phyloP scores from a whole-genome alignment of 257 asterid species.

The Perilla frutescens region DNA sequence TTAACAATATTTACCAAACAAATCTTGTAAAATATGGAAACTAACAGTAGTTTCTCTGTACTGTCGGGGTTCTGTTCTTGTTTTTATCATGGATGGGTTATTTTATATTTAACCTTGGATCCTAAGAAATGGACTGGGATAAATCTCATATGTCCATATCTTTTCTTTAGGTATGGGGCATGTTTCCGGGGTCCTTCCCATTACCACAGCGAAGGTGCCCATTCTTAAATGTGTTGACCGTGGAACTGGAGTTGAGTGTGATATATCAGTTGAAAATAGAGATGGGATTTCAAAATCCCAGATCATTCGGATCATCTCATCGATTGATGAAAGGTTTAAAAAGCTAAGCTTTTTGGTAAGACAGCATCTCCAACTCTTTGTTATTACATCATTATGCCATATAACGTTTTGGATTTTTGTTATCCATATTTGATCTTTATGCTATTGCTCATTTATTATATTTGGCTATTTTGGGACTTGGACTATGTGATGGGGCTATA shows the following conservation, averaged over 20 bases:
- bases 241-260: slow-evolving; percentile 97
- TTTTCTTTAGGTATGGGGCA: slow-evolving; percentile 72
- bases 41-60: neutral
- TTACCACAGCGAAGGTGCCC: slow-evolving; percentile 91
- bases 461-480: slow-evolving; percentile 2
- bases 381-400: slow-evolving; percentile 20
- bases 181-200: slow-evolving; percentile 77
- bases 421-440: slow-evolving; percentile 21
- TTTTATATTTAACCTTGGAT: neutral
- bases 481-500: slow-evolving; percentile 1
- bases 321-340: slow-evolving; percentile 86
- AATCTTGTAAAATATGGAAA: slow-evolving; percentile 17
- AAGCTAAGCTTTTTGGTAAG: slow-evolving; percentile 93
- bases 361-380: slow-evolving; percentile 23
- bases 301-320: slow-evolving; percentile 67
- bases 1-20: neutral
- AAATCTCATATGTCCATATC: slow-evolving; percentile 38
- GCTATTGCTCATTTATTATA: neutral
- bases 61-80: neutral
- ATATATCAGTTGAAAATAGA: slow-evolving; percentile 90
- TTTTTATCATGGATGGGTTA: neutral
- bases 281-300: slow-evolving; percentile 88
- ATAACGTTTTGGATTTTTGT: slow-evolving; percentile 23
- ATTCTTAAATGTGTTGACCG: slow-evolving; percentile 87
- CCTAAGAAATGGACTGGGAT: slow-evolving; percentile 24